These are phyloP conservation scores for Euphorbia pulcherrima DNA, from an alignment of 345 rosid species.

Conservation along the genomic window DNA sequence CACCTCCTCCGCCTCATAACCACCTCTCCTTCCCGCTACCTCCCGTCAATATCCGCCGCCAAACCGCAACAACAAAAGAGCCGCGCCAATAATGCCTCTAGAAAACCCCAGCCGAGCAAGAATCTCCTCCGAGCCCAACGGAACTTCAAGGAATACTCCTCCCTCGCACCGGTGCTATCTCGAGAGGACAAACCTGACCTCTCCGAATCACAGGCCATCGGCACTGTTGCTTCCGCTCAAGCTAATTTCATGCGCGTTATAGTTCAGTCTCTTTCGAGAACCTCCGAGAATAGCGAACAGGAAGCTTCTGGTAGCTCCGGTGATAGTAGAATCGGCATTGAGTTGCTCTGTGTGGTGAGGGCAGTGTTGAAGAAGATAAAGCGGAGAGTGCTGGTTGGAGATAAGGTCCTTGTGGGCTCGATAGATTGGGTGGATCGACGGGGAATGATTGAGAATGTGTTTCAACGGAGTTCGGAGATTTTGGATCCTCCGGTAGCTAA, in stretches of 20 bases:
- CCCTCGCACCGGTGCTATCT: slow-evolving; percentile 64
- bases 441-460: slow-evolving; percentile 86
- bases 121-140: slow-evolving; percentile 66
- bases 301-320: slow-evolving; percentile 20
- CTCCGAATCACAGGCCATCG: slow-evolving; percentile 75
- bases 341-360: slow-evolving; percentile 84
- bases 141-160: slow-evolving; percentile 52
- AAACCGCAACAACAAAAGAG: slow-evolving; percentile 40
- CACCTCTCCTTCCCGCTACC: slow-evolving; percentile 25
- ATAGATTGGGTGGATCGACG: slow-evolving; percentile 88
- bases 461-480: slow-evolving; percentile 55
- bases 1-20: slow-evolving; percentile 40
- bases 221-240: slow-evolving; percentile 80
- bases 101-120: slow-evolving; percentile 53
- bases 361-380: slow-evolving; percentile 89
- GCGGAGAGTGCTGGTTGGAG: slow-evolving; percentile 86
- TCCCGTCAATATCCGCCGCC: slow-evolving; percentile 30
- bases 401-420: slow-evolving; percentile 74
- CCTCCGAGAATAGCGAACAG: slow-evolving; percentile 10
- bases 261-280: slow-evolving; percentile 27
- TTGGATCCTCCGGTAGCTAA: slow-evolving; percentile 88
- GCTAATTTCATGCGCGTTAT: slow-evolving; percentile 97
- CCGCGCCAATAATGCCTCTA: slow-evolving; percentile 34
- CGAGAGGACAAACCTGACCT: slow-evolving; percentile 46
- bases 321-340: slow-evolving; percentile 39